Conservation (phyloP, 2,329 filamentous ascomycete species). For the Aspergillus tubingensis region DNA sequence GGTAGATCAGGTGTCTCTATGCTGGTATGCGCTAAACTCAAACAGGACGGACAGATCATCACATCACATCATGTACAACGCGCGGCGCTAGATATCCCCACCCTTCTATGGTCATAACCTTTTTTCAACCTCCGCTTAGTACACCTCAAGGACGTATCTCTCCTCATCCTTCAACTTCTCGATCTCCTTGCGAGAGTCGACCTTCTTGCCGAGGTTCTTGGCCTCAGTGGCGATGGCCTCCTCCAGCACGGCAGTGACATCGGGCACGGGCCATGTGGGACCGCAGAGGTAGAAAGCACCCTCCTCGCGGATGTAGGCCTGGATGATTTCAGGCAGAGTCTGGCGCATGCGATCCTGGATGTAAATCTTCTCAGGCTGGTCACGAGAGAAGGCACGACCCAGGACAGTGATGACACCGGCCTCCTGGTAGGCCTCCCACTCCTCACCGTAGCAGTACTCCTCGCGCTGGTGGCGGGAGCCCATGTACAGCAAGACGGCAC, state of each 20-base stretch:
- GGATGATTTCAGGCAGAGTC: slow-evolving; percentile 76
- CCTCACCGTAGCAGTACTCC: slow-evolving; percentile 97
- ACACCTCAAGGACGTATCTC: slow-evolving; percentile 94
- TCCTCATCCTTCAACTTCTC: slow-evolving; percentile 94
- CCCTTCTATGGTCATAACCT: background rate
- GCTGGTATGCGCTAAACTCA: slow-evolving; percentile 1
- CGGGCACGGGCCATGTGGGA: slow-evolving; percentile 96
- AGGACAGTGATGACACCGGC: slow-evolving; percentile 93
- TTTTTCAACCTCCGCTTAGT: slow-evolving; percentile 56
- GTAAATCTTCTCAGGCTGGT: slow-evolving; percentile 98
- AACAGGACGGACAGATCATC: slow-evolving; percentile 2
- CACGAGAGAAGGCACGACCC: slow-evolving; percentile 90
- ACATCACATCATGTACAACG: background rate
- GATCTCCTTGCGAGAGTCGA: slow-evolving; percentile 86
- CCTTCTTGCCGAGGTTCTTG: slow-evolving; percentile 69
- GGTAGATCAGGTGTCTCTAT: slow-evolving; percentile 1
- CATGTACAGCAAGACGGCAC: slow-evolving; percentile 91
- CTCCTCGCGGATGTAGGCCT: slow-evolving; percentile 83
- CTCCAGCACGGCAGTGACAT: slow-evolving; percentile 90
- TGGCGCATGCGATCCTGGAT: slow-evolving; percentile 98
- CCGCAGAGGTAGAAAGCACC: slow-evolving; percentile 97
- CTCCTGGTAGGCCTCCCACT: slow-evolving; percentile 97
- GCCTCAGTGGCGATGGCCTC: slow-evolving; percentile 84
- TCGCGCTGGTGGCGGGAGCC: slow-evolving; percentile 96
- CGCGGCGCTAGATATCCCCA: background rate